Evolutionary conservation across 805 yeast species (phyloP).

Genomic region (Wickerhamiella kazuoi): DNA sequence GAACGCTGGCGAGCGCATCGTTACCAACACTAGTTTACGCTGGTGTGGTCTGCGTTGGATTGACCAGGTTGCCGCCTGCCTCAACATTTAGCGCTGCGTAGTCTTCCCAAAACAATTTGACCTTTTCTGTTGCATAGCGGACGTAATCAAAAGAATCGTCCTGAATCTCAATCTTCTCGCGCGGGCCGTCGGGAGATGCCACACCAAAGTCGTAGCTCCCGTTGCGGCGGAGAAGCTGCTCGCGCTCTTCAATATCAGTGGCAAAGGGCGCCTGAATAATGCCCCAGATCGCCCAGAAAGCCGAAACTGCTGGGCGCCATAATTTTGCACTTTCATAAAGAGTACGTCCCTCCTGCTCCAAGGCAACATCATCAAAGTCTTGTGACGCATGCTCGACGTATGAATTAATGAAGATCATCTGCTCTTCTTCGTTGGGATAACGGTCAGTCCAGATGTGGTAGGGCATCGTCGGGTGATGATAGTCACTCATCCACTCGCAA

Average conservation of each 20-base stretch:
- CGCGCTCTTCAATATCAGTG: constrained; percentile 18
- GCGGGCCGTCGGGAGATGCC: constrained; percentile 18
- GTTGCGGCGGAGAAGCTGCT: constrained; percentile 21
- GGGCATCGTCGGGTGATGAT: constrained; percentile 42
- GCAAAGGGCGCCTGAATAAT: constrained; percentile 49
- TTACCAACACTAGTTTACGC: no score
- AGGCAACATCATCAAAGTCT: constrained; percentile 19
- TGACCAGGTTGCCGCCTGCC: no score
- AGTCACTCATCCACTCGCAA: constrained; percentile 94
- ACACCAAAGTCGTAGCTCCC: constrained; percentile 24
- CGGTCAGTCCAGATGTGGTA: constrained; percentile 36
- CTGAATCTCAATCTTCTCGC: constrained; percentile 10
- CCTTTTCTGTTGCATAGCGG: constrained; percentile 57
- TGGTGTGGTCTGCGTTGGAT: no score
- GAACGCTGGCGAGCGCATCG: no score
- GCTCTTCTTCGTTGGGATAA: constrained; percentile 55
- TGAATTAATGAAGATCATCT: constrained; percentile 53
- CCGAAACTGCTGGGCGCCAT: constrained; percentile 70
- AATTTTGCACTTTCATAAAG: constrained; percentile 46
- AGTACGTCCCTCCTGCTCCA: constrained; percentile 31
- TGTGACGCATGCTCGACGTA: constrained; percentile 40
- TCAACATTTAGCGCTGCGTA: constrained; percentile 1
- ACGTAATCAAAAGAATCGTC: constrained; percentile 45
- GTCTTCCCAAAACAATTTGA: constrained; percentile 59
- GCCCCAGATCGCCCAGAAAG: constrained; percentile 88